Percentiles rank a stretch among this genome's conserved stretches.
phyloP scores from a whole-genome alignment of 495 filamentous ascomycete species.

The Trichoderma reesei region DNA sequence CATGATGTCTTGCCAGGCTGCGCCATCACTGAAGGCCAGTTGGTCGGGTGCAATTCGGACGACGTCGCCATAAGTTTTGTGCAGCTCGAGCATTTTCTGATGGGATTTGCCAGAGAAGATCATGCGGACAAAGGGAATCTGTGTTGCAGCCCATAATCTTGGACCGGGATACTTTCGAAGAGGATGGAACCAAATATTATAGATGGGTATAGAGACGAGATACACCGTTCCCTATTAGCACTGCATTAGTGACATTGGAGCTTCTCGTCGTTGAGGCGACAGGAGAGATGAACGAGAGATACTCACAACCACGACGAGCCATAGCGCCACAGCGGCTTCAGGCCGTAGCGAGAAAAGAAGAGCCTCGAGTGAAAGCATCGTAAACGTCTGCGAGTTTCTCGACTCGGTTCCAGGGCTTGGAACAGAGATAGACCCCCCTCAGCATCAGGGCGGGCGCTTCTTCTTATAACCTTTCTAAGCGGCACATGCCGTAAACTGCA shows the following conservation, averaged over 20 bases:
- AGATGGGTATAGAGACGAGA: constrained; percentile 19
- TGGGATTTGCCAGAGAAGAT: constrained; percentile 19
- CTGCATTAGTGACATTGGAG: not conserved
- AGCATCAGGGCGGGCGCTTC: too few species aligned
- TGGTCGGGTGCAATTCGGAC: constrained; percentile 48
- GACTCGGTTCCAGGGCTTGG: too few species aligned
- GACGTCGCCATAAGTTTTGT: constrained; percentile 41
- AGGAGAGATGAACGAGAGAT: not conserved
- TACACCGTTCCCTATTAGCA: not conserved
- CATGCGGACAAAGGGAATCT: constrained; percentile 24
- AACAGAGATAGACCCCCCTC: too few species aligned
- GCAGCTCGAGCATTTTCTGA: constrained; percentile 25
- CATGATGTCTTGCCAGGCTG: constrained; percentile 52
- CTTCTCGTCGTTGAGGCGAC: not conserved
- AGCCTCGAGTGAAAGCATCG: not conserved
- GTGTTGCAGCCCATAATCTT: constrained; percentile 29
- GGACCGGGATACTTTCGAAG: constrained; percentile 45
- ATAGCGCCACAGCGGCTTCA: not conserved
- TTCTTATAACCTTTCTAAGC: too few species aligned
- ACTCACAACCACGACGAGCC: not conserved
- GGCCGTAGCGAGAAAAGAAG: not conserved
- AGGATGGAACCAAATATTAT: constrained; percentile 43
- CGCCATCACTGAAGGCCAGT: constrained; percentile 42
- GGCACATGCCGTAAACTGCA: too few species aligned
- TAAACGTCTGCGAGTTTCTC: too few species aligned